Percentiles rank a stretch among this genome's conserved stretches.
Evolutionary conservation across 1,284 basidiomycete genomes (phyloP).

Genomic region (Laetiporus sulphureus): DNA sequence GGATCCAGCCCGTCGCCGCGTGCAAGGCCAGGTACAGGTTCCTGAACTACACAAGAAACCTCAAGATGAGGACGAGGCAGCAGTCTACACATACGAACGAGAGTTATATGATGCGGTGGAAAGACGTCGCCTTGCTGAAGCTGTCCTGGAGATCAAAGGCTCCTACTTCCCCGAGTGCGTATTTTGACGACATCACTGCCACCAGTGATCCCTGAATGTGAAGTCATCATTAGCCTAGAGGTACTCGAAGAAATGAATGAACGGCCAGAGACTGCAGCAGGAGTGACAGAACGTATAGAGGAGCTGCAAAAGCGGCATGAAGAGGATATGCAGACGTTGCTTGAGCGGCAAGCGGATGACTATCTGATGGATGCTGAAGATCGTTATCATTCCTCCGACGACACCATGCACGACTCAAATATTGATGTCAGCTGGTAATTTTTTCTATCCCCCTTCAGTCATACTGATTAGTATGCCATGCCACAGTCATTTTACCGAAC

Average conservation of each 20-base stretch:
- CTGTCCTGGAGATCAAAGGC: slow-evolving; percentile 20
- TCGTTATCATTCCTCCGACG: slow-evolving; percentile 15
- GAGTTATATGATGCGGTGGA: slow-evolving; percentile 16
- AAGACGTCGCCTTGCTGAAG: slow-evolving; percentile 17
- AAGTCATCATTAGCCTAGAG: slow-evolving; percentile 12
- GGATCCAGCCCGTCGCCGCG: slow-evolving; percentile 8
- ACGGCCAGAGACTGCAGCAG: slow-evolving; percentile 12
- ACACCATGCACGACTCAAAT: slow-evolving; percentile 8
- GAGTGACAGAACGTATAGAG: slow-evolving; percentile 12
- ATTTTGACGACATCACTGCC: neutral
- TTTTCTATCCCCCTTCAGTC: neutral
- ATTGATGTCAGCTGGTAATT: slow-evolving; percentile 15
- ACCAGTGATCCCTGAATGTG: neutral
- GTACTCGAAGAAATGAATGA: slow-evolving; percentile 15
- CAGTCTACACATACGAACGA: slow-evolving; percentile 2
- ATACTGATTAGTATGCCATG: neutral
- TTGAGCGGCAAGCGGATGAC: slow-evolving; percentile 21
- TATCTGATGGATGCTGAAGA: slow-evolving; percentile 19
- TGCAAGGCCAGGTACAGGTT: slow-evolving; percentile 10
- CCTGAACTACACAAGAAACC: slow-evolving; percentile 12
- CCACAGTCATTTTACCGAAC: slow-evolving; percentile 1
- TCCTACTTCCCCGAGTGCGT: slow-evolving; percentile 23
- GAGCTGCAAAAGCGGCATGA: slow-evolving; percentile 15
- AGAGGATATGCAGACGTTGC: slow-evolving; percentile 17
- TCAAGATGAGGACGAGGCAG: slow-evolving; percentile 2